Percentiles rank a stretch among this genome's conserved stretches.
Evolutionary conservation across 179 eudicot genomes (phyloP).

Genomic region (Carnegiea gigantea): DNA sequence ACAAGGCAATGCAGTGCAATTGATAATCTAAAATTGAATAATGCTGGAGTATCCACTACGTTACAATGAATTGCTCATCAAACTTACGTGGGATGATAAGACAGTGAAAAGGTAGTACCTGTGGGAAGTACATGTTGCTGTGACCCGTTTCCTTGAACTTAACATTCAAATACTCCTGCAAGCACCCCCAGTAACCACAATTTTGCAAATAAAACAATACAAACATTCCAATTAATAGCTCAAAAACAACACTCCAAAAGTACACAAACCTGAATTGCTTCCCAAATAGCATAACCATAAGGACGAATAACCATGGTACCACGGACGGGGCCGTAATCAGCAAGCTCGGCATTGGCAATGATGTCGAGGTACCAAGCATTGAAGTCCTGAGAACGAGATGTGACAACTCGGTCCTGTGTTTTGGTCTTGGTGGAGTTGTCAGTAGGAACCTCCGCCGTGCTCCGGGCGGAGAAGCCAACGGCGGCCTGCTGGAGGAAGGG

Average conservation of each 20-base stretch:
- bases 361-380: constrained; percentile 91
- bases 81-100: background rate
- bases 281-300: constrained; percentile 98
- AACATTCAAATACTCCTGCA: constrained; percentile 89
- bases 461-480: constrained; percentile 39
- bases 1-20: background rate
- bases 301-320: constrained; percentile 99
- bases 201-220: background rate
- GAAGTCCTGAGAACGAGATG: constrained; percentile 87
- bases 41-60: background rate
- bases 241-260: background rate
- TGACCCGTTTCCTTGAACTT: constrained; percentile 97
- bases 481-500: constrained; percentile 24
- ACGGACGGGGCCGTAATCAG: constrained; percentile 97
- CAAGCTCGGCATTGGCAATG: constrained; percentile 82
- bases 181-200: background rate
- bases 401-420: constrained; percentile 53
- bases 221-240: background rate
- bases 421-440: constrained; percentile 30
- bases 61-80: background rate
- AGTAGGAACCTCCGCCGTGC: constrained; percentile 33
- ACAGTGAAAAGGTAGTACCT: constrained; percentile 45
- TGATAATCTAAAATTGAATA: background rate
- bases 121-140: constrained; percentile 97
- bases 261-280: constrained; percentile 73